Evolutionary conservation across 2,329 filamentous ascomycete species (phyloP), one percentile per base, ranked within the genome.

Genomic region (Ophiostoma ips): DNA sequence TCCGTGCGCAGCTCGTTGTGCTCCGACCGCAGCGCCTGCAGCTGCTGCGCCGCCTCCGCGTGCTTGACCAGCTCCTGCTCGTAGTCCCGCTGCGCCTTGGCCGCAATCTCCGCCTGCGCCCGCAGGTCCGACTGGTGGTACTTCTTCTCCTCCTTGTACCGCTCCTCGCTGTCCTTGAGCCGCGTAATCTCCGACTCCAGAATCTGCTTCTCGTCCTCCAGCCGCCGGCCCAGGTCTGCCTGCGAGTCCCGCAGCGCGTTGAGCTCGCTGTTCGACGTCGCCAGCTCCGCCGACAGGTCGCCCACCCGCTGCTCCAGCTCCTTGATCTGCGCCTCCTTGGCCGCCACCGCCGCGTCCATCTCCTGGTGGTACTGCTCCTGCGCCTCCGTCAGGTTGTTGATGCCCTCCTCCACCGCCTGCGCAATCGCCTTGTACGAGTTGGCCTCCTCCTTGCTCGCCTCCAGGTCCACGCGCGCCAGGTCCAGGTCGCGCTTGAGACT

Each of bases 41-140:
- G 72, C 34, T 79, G 77, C 66, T 88, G 89, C 12, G 90, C 87
- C n/a, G 90, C 92, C 57, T 95, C 87, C 2, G 89, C 90, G 66
- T 98, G 92, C 68, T 92, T 95, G 59, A 95, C 77, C 11, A 98
- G 75, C 64, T 98, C 92, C 55, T 82, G 82, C 64, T 98, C 94
- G 62, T 98, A 98, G 58, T 92, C 89, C 61, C 94, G 84, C 63
- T 98, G 92, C 3, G 92, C 88, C 63, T 87, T 85, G 49, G 87
- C 82, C 2, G 92, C 88, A 60, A 98, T 96, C 41, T 94, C 85
- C 28, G 90, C 89, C 64, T 98, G 92, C 0, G 87, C 83, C 54
- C 92, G 89, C 38, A 96, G 77, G 59, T 96, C 89, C 59, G 94
- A 84, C 62, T 94, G 87, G 61, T 95, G 85, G 61, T 84, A 87